Base-by-base conservation (phyloP, 768 basidiomycete genomes). In the Pleurotus platypus region DNA sequence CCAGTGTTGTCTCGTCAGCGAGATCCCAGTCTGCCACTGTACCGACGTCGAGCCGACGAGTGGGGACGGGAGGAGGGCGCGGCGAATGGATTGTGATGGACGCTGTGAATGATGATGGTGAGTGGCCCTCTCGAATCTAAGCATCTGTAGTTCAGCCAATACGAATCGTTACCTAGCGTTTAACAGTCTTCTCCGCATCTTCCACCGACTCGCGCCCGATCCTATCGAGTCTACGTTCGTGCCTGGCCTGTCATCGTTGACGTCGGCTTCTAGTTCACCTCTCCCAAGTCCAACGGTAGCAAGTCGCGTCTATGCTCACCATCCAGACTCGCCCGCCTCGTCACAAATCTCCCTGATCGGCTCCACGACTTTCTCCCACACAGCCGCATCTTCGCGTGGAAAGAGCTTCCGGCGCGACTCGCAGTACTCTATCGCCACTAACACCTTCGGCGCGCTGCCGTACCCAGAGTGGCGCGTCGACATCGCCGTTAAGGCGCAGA, bases 381-480 rank as follows among this genome's bases (percentile, higher is more conserved):
- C 15, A 13, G 46, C 49, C 7, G 9, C 56, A 8, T 24, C 15
- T 15, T 35, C 48, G 9, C 6, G 37, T 9, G 42, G 46, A 2
- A 35, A 35, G 15, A 35, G 27, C n/a, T 54, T 59, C 9, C 62
- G 60, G 3, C n/a, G 38, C 18, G 51, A 18, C 8, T 43, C 51
- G 11, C 18, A 20, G 15, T 54, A 40, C 39, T 54, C 51, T n/a
- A 24, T 18, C 11, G 13, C 51, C 16, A 66, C 55, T 2, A 60
- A 62, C 27, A 62, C 65, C 12, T 70, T 75, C 15, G 72, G 74
- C 3, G 74, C 79, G 0, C 66, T 86, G 1, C 80, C 79, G 0
- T 89, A 85, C 65, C 87, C 87, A 0, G 86, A 87, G 61, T 90
- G 87, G 87, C 79, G 87, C 0, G 62, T 72, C 0, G 73, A 75